phyloP scores from a whole-genome alignment of 1,284 basidiomycete species.

The Blastosporella zonata region DNA sequence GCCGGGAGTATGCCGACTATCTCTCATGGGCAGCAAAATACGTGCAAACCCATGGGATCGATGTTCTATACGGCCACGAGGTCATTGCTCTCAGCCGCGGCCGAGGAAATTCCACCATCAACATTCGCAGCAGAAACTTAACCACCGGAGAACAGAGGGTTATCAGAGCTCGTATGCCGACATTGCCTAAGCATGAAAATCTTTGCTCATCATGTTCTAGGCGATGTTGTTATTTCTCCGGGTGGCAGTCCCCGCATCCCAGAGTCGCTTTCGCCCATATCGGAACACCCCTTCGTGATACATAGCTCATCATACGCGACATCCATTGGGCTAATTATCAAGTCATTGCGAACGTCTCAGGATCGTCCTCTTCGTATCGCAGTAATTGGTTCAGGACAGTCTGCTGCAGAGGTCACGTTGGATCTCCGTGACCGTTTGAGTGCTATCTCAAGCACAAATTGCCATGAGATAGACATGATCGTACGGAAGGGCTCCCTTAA shows the following conservation, averaged over 20 bases:
- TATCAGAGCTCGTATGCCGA: slow-evolving; percentile 38
- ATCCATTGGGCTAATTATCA: slow-evolving; percentile 37
- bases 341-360: slow-evolving; percentile 21
- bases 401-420: slow-evolving; percentile 52
- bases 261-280: slow-evolving; percentile 31
- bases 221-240: slow-evolving; percentile 40
- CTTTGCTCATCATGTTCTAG: slow-evolving; percentile 6
- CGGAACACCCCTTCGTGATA: slow-evolving; percentile 36
- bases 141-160: slow-evolving; percentile 33
- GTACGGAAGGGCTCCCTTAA: slow-evolving; percentile 52
- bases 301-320: slow-evolving; percentile 46
- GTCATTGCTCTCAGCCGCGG: slow-evolving; percentile 40
- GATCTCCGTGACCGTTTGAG: slow-evolving; percentile 44
- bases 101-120: slow-evolving; percentile 29
- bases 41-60: slow-evolving; percentile 41
- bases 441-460: slow-evolving; percentile 22
- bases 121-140: slow-evolving; percentile 36
- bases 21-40: slow-evolving; percentile 51
- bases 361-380: slow-evolving; percentile 41
- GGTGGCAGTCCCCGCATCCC: slow-evolving; percentile 50
- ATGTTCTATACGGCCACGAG: slow-evolving; percentile 47
- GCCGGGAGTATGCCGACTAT: slow-evolving; percentile 73
- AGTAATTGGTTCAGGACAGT: slow-evolving; percentile 55
- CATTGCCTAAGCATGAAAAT: neutral
- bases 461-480: slow-evolving; percentile 50